Base-by-base conservation (phyloP, 768 basidiomycete species). In the Tulasnella sp. region DNA sequence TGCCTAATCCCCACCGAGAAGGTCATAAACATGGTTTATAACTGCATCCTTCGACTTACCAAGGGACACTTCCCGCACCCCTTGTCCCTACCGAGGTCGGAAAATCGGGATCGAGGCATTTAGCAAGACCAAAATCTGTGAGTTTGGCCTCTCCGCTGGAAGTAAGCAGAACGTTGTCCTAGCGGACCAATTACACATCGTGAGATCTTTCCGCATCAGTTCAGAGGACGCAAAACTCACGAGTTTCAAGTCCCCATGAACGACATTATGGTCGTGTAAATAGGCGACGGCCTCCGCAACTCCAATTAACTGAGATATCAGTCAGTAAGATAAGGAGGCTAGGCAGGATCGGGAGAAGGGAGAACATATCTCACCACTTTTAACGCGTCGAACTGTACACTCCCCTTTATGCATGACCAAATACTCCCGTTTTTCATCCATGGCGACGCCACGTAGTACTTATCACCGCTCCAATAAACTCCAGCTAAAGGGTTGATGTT, bases 211-310 rank as follows among this genome's bases (percentile, higher is more conserved):
- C 1, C 8, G 2, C 8, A 7, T 22, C 16, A 50, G 6, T n/a
- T 24, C 1, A 4, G 54, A n/a, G 7, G 2, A 18, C 12, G 8
- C 16, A 5, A 14, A 12, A 41, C 78, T n/a, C 5, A 79, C 78
- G 2, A 74, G 37, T 73, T 79, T 79, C 60, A 79, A 34, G 60
- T 79, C 78, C 14, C 31, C 78, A 22, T 79, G 78, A 34, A 72
- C 60, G 64, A 72, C 37, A 24, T 72, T 58, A 20, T 41, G n/a
- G 12, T 34, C 8, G 54, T 79, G 78, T 11, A 79, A 42, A 72
- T 79, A 79, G 11, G 18, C 31, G 12, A 79, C 14, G 12, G 64
- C 78, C 40, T 73, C 42, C 12, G 72, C 72, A 74, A 79, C 50
- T 34, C 78, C 78, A 14, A 64, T 18, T 16, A 79, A 22, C 78